Percentiles rank a stretch among this genome's conserved stretches.
Conservation (phyloP, 2,329 filamentous ascomycete species). For the Fusarium equiseti region DNA sequence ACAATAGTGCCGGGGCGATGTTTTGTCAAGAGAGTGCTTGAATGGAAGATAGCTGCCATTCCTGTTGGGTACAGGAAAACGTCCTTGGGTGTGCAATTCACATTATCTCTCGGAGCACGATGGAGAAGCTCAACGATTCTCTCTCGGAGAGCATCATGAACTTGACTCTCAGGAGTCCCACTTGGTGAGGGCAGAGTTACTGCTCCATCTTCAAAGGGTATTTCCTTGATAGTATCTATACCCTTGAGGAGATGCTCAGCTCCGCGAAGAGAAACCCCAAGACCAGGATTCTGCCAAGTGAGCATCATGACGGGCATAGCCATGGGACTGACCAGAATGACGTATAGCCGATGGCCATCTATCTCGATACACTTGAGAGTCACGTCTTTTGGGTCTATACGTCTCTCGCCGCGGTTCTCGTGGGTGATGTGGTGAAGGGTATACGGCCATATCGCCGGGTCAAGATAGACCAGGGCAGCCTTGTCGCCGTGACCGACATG, state of each 20-base stretch:
- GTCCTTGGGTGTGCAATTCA: slow-evolving; percentile 52
- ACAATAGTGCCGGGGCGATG: slow-evolving; percentile 54
- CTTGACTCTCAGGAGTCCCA: slow-evolving; percentile 54
- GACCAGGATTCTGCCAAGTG: slow-evolving; percentile 61
- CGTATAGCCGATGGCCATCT: slow-evolving; percentile 57
- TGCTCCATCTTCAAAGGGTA: slow-evolving; percentile 45
- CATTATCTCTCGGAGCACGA: slow-evolving; percentile 53
- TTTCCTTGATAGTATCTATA: slow-evolving; percentile 52
- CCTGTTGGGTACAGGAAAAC: slow-evolving; percentile 67
- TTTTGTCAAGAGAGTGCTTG: slow-evolving; percentile 55
- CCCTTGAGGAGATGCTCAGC: slow-evolving; percentile 58
- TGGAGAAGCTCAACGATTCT: slow-evolving; percentile 58
- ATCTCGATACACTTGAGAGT: slow-evolving; percentile 58
- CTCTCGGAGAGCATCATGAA: slow-evolving; percentile 55
- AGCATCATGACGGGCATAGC: slow-evolving; percentile 54
- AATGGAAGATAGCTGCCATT: slow-evolving; percentile 64
- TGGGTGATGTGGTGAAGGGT: slow-evolving; percentile 51
- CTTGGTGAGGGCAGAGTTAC: slow-evolving; percentile 50
- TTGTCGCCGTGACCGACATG: slow-evolving; percentile 47
- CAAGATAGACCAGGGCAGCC: slow-evolving; percentile 49
- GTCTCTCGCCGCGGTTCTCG: slow-evolving; percentile 52
- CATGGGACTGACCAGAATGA: slow-evolving; percentile 55
- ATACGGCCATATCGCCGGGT: slow-evolving; percentile 50
- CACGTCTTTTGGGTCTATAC: slow-evolving; percentile 53
- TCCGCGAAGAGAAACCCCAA: slow-evolving; percentile 60